Evolutionary conservation across 805 yeast genomes (phyloP).

Genomic region (Dipodascus geniculatus): DNA sequence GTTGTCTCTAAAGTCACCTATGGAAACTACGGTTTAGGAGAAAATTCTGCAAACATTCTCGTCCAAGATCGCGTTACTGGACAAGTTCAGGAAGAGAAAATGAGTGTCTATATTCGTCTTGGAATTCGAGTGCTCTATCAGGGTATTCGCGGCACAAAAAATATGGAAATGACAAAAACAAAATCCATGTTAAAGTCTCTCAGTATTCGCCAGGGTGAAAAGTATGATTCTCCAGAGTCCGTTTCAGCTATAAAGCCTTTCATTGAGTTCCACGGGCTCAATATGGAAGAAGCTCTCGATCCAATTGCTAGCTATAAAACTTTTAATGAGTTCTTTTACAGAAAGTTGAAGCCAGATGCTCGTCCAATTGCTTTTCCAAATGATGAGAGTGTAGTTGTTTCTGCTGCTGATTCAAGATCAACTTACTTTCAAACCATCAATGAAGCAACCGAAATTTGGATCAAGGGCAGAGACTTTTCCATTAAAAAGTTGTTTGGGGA

Average conservation of each 20-base stretch:
- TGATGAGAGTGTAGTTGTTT: constrained; percentile 40
- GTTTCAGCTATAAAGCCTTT: constrained; percentile 60
- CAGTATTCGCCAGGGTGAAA: constrained; percentile 71
- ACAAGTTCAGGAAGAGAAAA: constrained; percentile 80
- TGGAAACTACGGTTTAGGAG: constrained; percentile 78
- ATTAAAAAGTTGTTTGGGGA: constrained; percentile 45
- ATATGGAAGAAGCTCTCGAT: constrained; percentile 53
- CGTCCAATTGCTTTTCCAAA: constrained; percentile 54
- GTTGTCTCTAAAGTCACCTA: constrained; percentile 73
- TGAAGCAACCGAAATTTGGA: constrained; percentile 70
- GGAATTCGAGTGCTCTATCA: constrained; percentile 79
- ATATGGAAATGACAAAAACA: constrained; percentile 45
- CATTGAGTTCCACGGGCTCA: constrained; percentile 70
- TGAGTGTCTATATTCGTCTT: constrained; percentile 76
- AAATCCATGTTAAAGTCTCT: constrained; percentile 47
- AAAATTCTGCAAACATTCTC: constrained; percentile 84
- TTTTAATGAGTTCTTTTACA: constrained; percentile 82
- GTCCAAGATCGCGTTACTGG: constrained; percentile 92
- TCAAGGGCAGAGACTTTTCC: constrained; percentile 72
- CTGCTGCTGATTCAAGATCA: constrained; percentile 84
- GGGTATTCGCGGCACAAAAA: constrained; percentile 43
- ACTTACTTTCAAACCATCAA: constrained; percentile 51
- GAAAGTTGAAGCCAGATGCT: constrained; percentile 60
- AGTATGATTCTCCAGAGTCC: constrained; percentile 66
- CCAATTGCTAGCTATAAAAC: constrained; percentile 44